These are phyloP conservation scores for Lepiota brunneoincarnata DNA, from an alignment of 768 basidiomycete genomes.

Conservation along the genomic window DNA sequence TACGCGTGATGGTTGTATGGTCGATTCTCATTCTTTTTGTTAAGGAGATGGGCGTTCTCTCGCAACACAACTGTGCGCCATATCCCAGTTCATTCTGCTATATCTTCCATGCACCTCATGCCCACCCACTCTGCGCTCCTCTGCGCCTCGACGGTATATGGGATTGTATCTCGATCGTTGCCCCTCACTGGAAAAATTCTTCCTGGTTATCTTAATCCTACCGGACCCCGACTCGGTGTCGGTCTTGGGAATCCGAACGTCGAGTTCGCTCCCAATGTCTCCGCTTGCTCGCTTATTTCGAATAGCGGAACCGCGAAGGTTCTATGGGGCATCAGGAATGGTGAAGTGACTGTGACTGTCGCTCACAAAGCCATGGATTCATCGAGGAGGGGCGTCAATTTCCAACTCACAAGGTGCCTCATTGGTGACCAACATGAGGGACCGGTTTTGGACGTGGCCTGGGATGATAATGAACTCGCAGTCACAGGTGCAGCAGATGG, in stretches of 20 bases:
- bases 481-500: constrained; percentile 64
- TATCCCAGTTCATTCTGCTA: constrained; percentile 55
- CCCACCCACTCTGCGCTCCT: constrained; percentile 55
- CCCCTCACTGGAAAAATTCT: constrained; percentile 69
- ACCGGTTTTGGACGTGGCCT: constrained; percentile 51
- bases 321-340: constrained; percentile 71
- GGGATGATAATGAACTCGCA: constrained; percentile 39
- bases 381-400: constrained; percentile 37
- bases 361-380: constrained; percentile 59
- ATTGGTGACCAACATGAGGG: constrained; percentile 66
- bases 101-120: constrained; percentile 61
- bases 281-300: constrained; percentile 54
- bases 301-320: constrained; percentile 65
- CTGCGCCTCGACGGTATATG: constrained; percentile 62
- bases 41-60: constrained; percentile 71
- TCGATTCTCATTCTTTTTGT: not conserved
- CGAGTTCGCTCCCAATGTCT: constrained; percentile 69
- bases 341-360: constrained; percentile 61
- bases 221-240: constrained; percentile 52
- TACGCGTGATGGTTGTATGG: not conserved
- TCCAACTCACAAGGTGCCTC: constrained; percentile 44
- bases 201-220: constrained; percentile 66
- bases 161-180: constrained; percentile 69
- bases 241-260: constrained; percentile 74
- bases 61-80: constrained; percentile 60